Evolutionary conservation across 176 grass and related monocot genomes (phyloP).

Genomic region (Eleusine coracana): DNA sequence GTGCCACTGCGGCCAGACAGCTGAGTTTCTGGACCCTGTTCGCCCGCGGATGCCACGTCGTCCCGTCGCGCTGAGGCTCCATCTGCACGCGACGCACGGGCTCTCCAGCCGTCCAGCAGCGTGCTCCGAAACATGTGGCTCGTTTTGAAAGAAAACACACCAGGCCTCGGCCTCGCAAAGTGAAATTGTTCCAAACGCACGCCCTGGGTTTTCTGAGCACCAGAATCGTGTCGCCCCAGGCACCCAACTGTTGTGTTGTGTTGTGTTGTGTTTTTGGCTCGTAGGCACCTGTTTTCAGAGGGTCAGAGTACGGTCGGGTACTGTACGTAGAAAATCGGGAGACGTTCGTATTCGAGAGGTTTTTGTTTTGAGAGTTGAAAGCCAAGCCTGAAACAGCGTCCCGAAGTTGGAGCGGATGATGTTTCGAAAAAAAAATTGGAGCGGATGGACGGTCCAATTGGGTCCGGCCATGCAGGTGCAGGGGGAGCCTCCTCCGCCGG

Average conservation of each 20-base stretch:
- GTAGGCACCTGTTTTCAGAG: too few relatives aligned
- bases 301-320: not conserved
- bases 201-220: not conserved
- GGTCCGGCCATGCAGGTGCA: not conserved
- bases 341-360: too few relatives aligned
- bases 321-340: not conserved
- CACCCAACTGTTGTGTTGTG: too few relatives aligned
- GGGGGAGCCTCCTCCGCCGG: not conserved
- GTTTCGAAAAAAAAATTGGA: too few relatives aligned
- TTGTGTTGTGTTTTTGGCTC: too few relatives aligned
- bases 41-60: not conserved
- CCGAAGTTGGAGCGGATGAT: too few relatives aligned
- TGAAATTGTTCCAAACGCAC: not conserved
- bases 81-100: too few relatives aligned
- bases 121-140: constrained; percentile 18
- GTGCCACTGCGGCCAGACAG: constrained; percentile 30
- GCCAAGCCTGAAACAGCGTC: not conserved
- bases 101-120: too few relatives aligned
- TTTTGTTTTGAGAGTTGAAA: too few relatives aligned
- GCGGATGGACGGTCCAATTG: not conserved
- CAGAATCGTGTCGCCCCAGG: not conserved
- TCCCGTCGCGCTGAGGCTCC: not conserved
- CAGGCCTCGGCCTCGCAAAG: not conserved
- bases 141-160: constrained; percentile 24
- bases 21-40: constrained; percentile 19